These are phyloP conservation scores for Mycena pura DNA, from an alignment of 768 basidiomycete genomes.

Conservation along the genomic window DNA sequence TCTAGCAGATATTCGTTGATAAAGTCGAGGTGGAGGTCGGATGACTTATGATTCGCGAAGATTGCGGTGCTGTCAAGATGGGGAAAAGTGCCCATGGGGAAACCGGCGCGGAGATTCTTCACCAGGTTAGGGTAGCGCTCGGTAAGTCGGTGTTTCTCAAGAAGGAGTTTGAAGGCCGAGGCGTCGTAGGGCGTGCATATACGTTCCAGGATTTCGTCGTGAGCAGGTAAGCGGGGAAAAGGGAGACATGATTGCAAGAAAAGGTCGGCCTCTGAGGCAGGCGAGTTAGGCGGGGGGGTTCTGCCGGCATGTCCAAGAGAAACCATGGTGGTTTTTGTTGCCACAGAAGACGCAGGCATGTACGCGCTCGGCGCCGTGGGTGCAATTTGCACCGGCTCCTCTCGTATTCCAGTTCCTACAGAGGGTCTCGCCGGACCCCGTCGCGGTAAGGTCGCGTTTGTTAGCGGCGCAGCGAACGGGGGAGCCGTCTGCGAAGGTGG, in stretches of 20 bases:
- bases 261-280: not conserved
- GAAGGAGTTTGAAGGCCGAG: constrained; percentile 10
- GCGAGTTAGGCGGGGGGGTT: not conserved
- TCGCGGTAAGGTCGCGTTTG: not conserved
- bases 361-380: not conserved
- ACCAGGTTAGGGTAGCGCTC: constrained; percentile 26
- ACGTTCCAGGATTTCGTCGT: constrained; percentile 4
- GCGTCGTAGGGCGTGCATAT: constrained; percentile 27
- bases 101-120: constrained; percentile 27
- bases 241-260: not conserved
- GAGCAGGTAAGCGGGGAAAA: not conserved
- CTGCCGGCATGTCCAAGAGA: not conserved
- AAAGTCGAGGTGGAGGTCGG: not conserved
- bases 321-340: not conserved
- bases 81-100: constrained; percentile 36
- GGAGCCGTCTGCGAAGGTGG: not conserved
- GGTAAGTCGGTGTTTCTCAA: constrained; percentile 13
- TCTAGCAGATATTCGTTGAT: constrained; percentile 25
- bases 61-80: constrained; percentile 22
- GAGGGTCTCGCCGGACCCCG: not conserved
- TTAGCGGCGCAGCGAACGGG: not conserved
- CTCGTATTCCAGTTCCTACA: constrained; percentile 16
- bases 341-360: constrained; percentile 12
- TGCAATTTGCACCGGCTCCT: not conserved
- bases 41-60: constrained; percentile 31